A percentile compares a stretch with the other conserved stretches of the same genome.
phyloP scores from a whole-genome alignment of 2,329 filamentous ascomycete species.

The Didymella segeticola region DNA sequence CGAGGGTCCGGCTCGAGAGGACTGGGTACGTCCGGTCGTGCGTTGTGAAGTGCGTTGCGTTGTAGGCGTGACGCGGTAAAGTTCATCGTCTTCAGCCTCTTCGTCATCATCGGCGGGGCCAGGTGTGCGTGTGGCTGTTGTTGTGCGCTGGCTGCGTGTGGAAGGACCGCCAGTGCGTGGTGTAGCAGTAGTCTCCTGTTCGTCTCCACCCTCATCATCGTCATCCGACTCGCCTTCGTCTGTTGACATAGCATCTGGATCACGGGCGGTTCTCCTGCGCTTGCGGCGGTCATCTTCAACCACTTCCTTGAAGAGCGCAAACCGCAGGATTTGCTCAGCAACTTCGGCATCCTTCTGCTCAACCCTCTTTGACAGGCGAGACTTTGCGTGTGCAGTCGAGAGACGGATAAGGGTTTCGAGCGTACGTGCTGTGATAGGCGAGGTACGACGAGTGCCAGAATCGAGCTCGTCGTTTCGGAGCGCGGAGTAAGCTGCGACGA shows the following conservation, averaged over 20 bases:
- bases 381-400: conserved; percentile 93
- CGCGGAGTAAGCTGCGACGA: conserved; percentile 88
- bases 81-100: conserved; percentile 62
- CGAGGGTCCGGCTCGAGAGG: conserved; percentile 49
- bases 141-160: conserved; percentile 42
- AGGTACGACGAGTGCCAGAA: conserved; percentile 90
- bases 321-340: conserved; percentile 88
- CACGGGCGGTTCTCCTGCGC: conserved; percentile 76
- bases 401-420: conserved; percentile 98
- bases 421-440: conserved; percentile 94
- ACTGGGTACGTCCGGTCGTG: conserved; percentile 43
- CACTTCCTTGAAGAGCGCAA: conserved; percentile 97
- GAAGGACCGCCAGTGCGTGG: conserved; percentile 49
- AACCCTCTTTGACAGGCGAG: conserved; percentile 83
- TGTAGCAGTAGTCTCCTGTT: conserved; percentile 35
- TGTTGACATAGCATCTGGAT: conserved; percentile 61
- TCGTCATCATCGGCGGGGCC: conserved; percentile 50
- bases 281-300: conserved; percentile 79
- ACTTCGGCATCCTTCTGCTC: conserved; percentile 88
- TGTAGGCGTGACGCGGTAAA: conserved; percentile 60
- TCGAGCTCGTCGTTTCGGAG: conserved; percentile 96
- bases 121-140: conserved; percentile 37
- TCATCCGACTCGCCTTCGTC: conserved; percentile 65
- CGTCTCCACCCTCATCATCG: conserved; percentile 67
- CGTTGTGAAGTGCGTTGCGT: conserved; percentile 56